Percentiles rank a stretch among this genome's conserved stretches.
Evolutionary conservation across 768 basidiomycete species (phyloP).

Genomic region (Peribolospora kevripleyi): DNA sequence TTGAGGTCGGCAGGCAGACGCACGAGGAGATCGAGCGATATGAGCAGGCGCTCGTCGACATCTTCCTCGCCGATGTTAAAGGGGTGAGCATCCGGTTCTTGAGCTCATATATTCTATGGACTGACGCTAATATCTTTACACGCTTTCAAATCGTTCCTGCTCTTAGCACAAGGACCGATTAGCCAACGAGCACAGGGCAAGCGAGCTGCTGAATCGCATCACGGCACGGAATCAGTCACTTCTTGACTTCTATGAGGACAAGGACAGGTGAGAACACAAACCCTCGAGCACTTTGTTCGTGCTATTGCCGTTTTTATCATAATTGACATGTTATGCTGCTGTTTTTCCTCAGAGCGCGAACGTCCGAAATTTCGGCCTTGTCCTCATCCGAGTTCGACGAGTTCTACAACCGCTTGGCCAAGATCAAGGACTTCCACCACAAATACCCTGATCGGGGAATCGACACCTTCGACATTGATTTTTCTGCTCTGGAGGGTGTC

Average conservation of each 20-base stretch:
- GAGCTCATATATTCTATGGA: neutral
- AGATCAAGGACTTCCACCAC: conserved; percentile 86
- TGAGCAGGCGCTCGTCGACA: conserved; percentile 58
- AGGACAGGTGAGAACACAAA: conserved; percentile 25
- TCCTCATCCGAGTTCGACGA: conserved; percentile 42
- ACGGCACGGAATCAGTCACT: conserved; percentile 30
- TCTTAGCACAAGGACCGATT: conserved; percentile 10
- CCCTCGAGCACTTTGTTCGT: neutral
- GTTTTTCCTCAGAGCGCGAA: conserved; percentile 6
- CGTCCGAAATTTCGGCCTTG: conserved; percentile 14
- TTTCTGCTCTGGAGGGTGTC: conserved; percentile 41
- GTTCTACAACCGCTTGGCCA: conserved; percentile 86
- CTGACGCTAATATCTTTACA: neutral
- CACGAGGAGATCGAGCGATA: conserved; percentile 91
- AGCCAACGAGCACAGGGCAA: conserved; percentile 66
- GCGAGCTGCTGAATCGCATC: conserved; percentile 69
- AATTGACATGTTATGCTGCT: too few species aligned
- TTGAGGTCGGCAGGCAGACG: conserved; percentile 81
- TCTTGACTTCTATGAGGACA: conserved; percentile 50
- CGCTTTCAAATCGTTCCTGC: conserved; percentile 1
- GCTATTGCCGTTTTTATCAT: too few species aligned
- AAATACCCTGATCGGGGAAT: conserved; percentile 62
- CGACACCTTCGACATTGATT: conserved; percentile 32
- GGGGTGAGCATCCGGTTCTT: conserved; percentile 14
- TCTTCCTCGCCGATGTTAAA: conserved; percentile 34